phyloP scores from a whole-genome alignment of 148 eudicot species.

The Cornus kousa region DNA sequence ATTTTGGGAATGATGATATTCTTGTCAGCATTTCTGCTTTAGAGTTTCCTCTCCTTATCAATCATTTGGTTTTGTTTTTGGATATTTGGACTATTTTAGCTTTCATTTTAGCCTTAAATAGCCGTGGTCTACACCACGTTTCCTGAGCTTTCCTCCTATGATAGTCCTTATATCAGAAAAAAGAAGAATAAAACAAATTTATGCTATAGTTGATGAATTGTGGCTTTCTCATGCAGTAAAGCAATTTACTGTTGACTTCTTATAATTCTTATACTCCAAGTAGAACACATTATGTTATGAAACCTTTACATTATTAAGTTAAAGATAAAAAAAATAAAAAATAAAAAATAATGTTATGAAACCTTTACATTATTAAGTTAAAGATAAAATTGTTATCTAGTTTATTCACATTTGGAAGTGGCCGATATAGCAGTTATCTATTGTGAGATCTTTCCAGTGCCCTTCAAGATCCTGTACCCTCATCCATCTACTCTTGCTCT shows the following conservation, averaged over 20 bases:
- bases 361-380: not conserved
- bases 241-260: not conserved
- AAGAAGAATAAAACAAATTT: not conserved
- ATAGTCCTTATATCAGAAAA: not conserved
- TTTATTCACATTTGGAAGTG: conserved; percentile 6
- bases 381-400: not conserved
- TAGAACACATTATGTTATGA: not conserved
- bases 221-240: not conserved
- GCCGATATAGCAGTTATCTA: not conserved
- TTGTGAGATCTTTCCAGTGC: not conserved
- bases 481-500: not conserved
- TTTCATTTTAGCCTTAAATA: too few relatives aligned
- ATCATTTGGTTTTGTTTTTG: too few relatives aligned
- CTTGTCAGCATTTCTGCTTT: too few relatives aligned
- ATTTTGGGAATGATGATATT: too few relatives aligned
- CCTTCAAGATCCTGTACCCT: not conserved
- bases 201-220: not conserved
- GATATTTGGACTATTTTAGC: too few relatives aligned
- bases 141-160: not conserved
- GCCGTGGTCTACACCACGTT: too few relatives aligned
- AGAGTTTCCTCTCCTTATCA: too few relatives aligned
- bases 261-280: not conserved
- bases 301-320: not conserved
- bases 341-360: not conserved
- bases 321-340: not conserved